Conservation (phyloP, 78 protist genomes). For the Polysphondylium violaceum region DNA sequence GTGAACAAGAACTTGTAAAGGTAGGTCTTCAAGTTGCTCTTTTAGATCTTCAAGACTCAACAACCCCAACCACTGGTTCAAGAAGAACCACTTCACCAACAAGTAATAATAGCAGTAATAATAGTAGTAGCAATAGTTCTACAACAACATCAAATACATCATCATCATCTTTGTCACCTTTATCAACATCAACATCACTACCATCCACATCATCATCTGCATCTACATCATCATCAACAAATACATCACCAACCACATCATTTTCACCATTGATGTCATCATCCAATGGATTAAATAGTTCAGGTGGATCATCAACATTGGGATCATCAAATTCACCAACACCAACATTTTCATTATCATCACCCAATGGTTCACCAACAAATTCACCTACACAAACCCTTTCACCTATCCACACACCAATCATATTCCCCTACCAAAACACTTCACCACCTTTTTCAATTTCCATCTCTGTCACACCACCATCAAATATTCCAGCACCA, state of each 20-base stretch:
- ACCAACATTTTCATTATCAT: constrained; percentile 50
- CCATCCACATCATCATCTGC: constrained; percentile 8
- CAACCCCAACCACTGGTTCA: neutral
- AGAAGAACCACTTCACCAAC: neutral
- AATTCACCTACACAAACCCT: constrained; percentile 56
- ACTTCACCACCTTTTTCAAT: constrained; percentile 36
- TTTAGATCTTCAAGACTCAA: constrained; percentile 17
- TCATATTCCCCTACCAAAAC: neutral
- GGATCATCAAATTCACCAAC: constrained; percentile 32
- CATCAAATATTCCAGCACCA: constrained; percentile 36
- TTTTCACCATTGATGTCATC: neutral
- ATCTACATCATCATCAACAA: neutral
- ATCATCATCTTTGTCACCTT: neutral
- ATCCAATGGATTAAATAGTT: neutral
- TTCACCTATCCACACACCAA: constrained; percentile 41
- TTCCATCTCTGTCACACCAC: constrained; percentile 58
- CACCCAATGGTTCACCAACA: constrained; percentile 59
- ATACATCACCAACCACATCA: neutral
- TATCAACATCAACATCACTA: neutral
- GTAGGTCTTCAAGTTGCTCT: constrained; percentile 70
- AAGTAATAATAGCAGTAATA: constrained; percentile 1
- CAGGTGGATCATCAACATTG: constrained; percentile 1
- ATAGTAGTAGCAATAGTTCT: constrained; percentile 1
- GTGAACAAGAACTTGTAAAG: constrained; percentile 49
- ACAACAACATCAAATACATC: neutral